A percentile compares a stretch with the other conserved stretches of the same genome.
phyloP scores from a whole-genome alignment of 805 yeast genomes.

The Yarrowia keelungensis region DNA sequence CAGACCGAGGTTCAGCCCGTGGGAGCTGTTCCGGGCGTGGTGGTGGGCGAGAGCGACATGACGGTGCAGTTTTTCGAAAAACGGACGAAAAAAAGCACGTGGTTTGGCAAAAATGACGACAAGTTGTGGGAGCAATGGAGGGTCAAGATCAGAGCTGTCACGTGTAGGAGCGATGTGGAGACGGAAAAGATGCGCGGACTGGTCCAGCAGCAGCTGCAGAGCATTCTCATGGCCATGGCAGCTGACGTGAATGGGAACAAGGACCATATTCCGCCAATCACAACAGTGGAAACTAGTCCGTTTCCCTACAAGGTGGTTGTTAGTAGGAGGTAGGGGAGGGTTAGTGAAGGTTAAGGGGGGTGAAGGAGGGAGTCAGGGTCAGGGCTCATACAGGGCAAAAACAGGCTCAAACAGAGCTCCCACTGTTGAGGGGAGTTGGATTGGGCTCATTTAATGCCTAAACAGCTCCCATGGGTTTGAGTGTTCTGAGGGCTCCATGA shows the following conservation, averaged over 20 bases:
- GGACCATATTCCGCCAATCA: slow-evolving; percentile 76
- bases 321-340: slow-evolving; percentile 37
- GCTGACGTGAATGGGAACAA: slow-evolving; percentile 62
- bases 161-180: slow-evolving; percentile 19
- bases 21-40: slow-evolving; percentile 11
- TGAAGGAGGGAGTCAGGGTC: too few relatives aligned
- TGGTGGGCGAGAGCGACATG: slow-evolving; percentile 37
- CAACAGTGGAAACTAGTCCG: slow-evolving; percentile 68
- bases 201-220: slow-evolving; percentile 53
- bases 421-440: too few relatives aligned
- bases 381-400: too few relatives aligned
- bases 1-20: slow-evolving; percentile 1
- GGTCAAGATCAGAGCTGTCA: slow-evolving; percentile 52
- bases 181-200: slow-evolving; percentile 41
- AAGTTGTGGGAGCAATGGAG: slow-evolving; percentile 77
- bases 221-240: slow-evolving; percentile 56
- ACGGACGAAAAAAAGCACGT: slow-evolving; percentile 40
- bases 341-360: too few relatives aligned
- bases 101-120: slow-evolving; percentile 50
- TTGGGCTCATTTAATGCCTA: too few relatives aligned
- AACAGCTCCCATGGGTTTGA: too few relatives aligned
- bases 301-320: slow-evolving; percentile 61
- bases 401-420: too few relatives aligned
- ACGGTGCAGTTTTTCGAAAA: slow-evolving; percentile 48
- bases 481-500: too few relatives aligned